Conservation (phyloP, 1,139 yeast species). For the Blastobotrys indianensis region DNA sequence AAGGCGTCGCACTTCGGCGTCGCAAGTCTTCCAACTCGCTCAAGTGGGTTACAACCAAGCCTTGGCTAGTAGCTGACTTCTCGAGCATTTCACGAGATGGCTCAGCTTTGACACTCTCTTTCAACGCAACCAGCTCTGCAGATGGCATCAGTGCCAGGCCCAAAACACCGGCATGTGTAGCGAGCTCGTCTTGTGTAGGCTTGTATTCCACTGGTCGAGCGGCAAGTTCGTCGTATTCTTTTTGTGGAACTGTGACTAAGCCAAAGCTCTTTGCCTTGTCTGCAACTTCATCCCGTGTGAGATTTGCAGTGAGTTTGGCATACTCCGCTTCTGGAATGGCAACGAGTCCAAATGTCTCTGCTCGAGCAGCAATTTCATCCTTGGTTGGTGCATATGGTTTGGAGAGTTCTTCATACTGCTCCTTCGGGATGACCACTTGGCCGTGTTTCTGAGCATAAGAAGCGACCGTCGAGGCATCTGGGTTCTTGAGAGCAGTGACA, state of each 20-base stretch:
- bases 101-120: constrained; percentile 12
- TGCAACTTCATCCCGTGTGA: constrained; percentile 20
- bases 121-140: constrained; percentile 24
- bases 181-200: constrained; percentile 23
- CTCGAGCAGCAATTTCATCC: constrained; percentile 24
- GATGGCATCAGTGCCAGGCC: constrained; percentile 30
- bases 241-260: constrained; percentile 23
- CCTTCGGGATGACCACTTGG: constrained; percentile 25
- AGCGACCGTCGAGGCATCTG: constrained; percentile 16
- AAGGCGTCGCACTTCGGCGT: constrained; percentile 22
- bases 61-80: constrained; percentile 21
- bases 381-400: constrained; percentile 23
- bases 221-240: constrained; percentile 24
- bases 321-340: constrained; percentile 20
- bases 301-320: constrained; percentile 16
- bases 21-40: constrained; percentile 27
- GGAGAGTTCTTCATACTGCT: constrained; percentile 18
- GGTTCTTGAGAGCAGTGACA: constrained; percentile 18
- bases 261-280: constrained; percentile 18
- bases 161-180: constrained; percentile 22
- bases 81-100: constrained; percentile 17
- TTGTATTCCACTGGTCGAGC: constrained; percentile 25
- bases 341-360: constrained; percentile 21
- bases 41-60: constrained; percentile 32
- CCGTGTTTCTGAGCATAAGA: constrained; percentile 26